These are phyloP conservation scores for Grosmannia huntii DNA, from an alignment of 2,329 filamentous ascomycete species.

Conservation along the genomic window DNA sequence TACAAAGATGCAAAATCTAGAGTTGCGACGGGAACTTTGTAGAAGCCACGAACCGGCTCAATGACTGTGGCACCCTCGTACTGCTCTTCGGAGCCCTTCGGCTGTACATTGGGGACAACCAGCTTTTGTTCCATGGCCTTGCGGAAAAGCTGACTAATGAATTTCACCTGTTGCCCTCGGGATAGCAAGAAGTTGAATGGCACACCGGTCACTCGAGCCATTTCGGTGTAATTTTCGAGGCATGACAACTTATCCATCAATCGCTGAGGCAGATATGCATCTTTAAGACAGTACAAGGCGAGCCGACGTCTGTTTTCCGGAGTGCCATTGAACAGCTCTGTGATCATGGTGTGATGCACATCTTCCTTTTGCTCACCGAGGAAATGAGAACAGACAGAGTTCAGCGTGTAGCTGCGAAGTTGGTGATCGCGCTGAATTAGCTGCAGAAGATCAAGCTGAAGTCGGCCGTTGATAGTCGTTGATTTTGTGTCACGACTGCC, in stretches of 20 bases:
- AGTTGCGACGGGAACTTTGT: conserved; percentile 88
- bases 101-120: conserved; percentile 77
- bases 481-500: conserved; percentile 88
- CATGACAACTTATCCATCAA: conserved; percentile 97
- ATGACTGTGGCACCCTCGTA: conserved; percentile 98
- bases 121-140: conserved; percentile 89
- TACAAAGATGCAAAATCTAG: conserved; percentile 98
- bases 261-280: conserved; percentile 87
- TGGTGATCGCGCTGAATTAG: conserved; percentile 91
- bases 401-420: conserved; percentile 89
- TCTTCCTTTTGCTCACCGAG: conserved; percentile 97
- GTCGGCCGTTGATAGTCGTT: conserved; percentile 85
- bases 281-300: conserved; percentile 93
- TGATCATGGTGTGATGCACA: conserved; percentile 98
- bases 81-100: conserved; percentile 65
- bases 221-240: conserved; percentile 97
- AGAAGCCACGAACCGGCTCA: conserved; percentile 85
- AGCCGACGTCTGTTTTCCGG: conserved; percentile 82
- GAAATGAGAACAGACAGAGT: conserved; percentile 91
- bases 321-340: conserved; percentile 92
- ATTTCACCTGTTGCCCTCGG: conserved; percentile 92
- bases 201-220: conserved; percentile 97
- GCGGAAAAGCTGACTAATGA: conserved; percentile 91
- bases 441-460: conserved; percentile 91
- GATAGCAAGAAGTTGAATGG: conserved; percentile 91